phyloP scores from a whole-genome alignment of 202 grass and related monocot species.

The Carex arenaria region DNA sequence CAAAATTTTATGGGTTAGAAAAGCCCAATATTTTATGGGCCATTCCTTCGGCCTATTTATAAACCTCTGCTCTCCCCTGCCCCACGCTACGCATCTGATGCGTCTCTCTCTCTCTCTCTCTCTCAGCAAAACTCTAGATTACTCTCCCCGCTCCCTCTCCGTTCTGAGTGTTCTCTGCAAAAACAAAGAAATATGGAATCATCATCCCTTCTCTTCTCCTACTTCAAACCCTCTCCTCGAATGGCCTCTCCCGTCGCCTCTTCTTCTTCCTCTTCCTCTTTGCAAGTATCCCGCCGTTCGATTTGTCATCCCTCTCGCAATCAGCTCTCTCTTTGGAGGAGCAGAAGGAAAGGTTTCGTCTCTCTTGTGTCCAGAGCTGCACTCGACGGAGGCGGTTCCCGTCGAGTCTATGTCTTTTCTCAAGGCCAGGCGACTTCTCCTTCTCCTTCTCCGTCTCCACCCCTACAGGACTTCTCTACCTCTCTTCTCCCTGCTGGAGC shows the following conservation, averaged over 20 bases:
- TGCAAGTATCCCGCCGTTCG: constrained; percentile 8
- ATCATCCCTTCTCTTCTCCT: constrained; percentile 1
- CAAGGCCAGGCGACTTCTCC: constrained; percentile 38
- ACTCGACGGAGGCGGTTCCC: constrained; percentile 21
- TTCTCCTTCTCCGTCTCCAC: constrained; percentile 7
- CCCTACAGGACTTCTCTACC: constrained; percentile 27
- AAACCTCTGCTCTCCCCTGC: not conserved
- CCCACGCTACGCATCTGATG: too few species aligned
- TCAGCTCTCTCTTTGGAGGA: constrained; percentile 19
- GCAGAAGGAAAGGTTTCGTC: not conserved
- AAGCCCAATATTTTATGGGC: not conserved
- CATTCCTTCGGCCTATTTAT: not conserved
- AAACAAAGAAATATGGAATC: not conserved
- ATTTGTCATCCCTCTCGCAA: not conserved
- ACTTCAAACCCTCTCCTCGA: constrained; percentile 12
- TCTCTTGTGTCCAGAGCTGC: constrained; percentile 21
- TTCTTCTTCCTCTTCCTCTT: constrained; percentile 15
- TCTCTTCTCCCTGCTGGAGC: constrained; percentile 47
- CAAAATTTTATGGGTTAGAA: not conserved
- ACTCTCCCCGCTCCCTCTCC: not conserved
- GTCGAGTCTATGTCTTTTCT: constrained; percentile 45
- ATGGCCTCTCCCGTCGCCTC: not conserved
- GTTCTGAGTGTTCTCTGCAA: too few species aligned
- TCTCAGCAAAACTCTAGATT: not conserved
- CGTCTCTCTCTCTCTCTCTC: not conserved